Base-by-base conservation (phyloP, 768 basidiomycete species). In the Melanogaster broomeanus region DNA sequence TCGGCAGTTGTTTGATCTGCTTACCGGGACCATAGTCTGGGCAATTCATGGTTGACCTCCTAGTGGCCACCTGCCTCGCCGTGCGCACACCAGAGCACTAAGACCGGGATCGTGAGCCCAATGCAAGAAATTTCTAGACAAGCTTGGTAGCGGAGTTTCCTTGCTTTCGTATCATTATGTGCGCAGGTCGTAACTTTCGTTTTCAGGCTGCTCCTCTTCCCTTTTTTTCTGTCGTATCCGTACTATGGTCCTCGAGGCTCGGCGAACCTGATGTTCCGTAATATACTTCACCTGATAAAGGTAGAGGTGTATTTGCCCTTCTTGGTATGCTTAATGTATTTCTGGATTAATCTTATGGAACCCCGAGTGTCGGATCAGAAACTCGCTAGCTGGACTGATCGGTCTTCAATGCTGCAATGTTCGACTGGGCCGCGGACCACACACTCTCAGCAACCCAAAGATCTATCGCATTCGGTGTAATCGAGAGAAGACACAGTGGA, bases 51-150 rank as follows among this genome's bases (percentile, higher is more conserved):
- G 52, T 41, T 10, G 62, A 69, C 41, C 49, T 67, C n/a, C 33
- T 67, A 21, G 65, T 69, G 2, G 65, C 67, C 33, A 65, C 62
- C 7, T 55, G 51, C 42, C 60, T 65, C 22, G 61, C 67, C 15
- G 53, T 67, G 47, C 57, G 63, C 27, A 63, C 46, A 3, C 58
- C 61, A 10, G 43, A 28, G 33, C 46, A 61, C 46, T 69, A 48
- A n/a, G 35, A 27, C 39, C 19, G 30, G 7, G 34, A 21, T 33
- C n/a, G 9, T 15, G 12, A n/a, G 11, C 22, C 18, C 34, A 12
- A 16, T 46, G 35, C 35, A 6, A 27, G 16, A 25, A 11, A 48
- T 18, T 57, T 48, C 10, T 13, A 13, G 31, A 31, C 31, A 11
- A 15, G 31, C 28, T 2, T 30, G 28, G 10, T 12, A 30, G 28